Conservation (phyloP, 2,329 filamentous ascomycete species). For the Reticulascus tulasneorum region DNA sequence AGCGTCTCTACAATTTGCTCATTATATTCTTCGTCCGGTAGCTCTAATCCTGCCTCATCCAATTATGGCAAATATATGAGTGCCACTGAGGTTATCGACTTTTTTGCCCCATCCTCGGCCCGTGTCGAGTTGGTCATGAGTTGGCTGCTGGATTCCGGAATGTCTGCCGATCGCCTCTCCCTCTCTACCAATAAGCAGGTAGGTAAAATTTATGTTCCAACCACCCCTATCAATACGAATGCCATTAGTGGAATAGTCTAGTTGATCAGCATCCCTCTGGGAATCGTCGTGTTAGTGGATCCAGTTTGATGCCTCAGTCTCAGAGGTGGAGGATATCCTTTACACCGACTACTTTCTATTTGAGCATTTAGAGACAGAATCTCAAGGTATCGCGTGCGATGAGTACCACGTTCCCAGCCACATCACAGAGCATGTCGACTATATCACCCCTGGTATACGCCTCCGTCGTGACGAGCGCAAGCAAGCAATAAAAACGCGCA, state of each 20-base stretch:
- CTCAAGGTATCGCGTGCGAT: slow-evolving; percentile 33
- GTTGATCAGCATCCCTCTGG: too few species aligned
- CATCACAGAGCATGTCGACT: slow-evolving; percentile 33
- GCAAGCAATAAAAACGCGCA: too few species aligned
- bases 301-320: slow-evolving; percentile 48
- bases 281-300: slow-evolving; percentile 55
- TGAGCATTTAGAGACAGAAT: too few species aligned
- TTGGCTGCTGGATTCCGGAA: slow-evolving; percentile 53
- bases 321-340: slow-evolving; percentile 49
- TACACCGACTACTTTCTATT: slow-evolving; percentile 50
- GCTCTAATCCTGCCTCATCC: slow-evolving; percentile 40
- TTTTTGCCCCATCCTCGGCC: slow-evolving; percentile 38
- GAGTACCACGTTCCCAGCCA: slow-evolving; percentile 35
- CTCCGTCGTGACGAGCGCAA: too few species aligned
- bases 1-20: too few species aligned
- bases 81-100: slow-evolving; percentile 34
- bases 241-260: too few species aligned
- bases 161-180: slow-evolving; percentile 42
- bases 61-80: slow-evolving; percentile 46
- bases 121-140: slow-evolving; percentile 44
- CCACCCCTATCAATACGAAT: too few species aligned
- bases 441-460: slow-evolving; percentile 38
- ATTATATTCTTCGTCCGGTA: too few species aligned
- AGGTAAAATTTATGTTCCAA: too few species aligned
- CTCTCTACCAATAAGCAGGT: slow-evolving; percentile 45